phyloP scores from a whole-genome alignment of 2,329 filamentous ascomycete species.

The Ceratocystis albifundus region DNA sequence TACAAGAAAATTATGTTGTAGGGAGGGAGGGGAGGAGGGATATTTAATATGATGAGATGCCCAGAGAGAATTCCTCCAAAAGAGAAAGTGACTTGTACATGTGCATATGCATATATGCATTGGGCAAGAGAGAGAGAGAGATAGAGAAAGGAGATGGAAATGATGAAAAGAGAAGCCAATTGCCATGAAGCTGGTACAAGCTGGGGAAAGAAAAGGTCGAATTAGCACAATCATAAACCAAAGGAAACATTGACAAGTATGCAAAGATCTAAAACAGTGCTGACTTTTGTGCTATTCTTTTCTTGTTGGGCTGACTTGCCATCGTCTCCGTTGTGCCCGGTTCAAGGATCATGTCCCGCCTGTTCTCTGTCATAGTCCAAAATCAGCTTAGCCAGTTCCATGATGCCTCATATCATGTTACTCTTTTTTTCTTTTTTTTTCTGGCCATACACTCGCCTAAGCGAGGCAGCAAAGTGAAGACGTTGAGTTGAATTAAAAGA shows the following conservation, averaged over 20 bases:
- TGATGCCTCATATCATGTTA: neutral
- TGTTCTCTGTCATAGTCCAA: neutral
- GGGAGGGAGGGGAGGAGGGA: neutral
- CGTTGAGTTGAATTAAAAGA: slow-evolving; percentile 25
- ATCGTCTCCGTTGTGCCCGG: slow-evolving; percentile 2
- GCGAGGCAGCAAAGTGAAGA: slow-evolving; percentile 25
- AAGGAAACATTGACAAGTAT: slow-evolving; percentile 8
- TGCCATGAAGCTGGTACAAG: neutral
- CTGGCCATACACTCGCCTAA: neutral
- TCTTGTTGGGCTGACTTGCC: neutral
- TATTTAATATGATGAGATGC: neutral
- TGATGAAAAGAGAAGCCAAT: neutral
- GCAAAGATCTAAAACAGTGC: neutral
- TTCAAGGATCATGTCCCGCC: neutral
- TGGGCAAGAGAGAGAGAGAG: neutral
- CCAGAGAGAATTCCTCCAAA: neutral
- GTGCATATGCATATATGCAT: neutral
- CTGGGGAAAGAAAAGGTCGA: neutral
- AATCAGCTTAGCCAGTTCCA: neutral
- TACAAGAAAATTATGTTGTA: slow-evolving; percentile 2
- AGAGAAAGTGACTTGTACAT: neutral
- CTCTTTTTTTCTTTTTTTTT: neutral
- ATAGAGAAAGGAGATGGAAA: neutral
- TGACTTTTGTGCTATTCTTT: neutral
- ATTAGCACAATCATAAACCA: neutral